Evolutionary conservation across 352 stramenopile species (phyloP).

Genomic region (Albugo laibachii): DNA sequence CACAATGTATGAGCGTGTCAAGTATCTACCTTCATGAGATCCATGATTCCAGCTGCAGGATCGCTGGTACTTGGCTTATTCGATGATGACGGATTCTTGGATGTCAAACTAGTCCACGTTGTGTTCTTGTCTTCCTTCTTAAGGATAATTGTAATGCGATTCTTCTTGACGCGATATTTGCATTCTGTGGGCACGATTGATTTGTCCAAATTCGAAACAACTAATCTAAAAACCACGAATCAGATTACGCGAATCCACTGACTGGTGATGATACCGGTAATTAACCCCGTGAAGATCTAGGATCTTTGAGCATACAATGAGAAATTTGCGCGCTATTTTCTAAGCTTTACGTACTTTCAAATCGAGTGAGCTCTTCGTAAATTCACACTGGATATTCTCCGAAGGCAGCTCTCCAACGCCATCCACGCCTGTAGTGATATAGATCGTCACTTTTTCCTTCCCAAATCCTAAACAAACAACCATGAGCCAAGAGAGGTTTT

Average conservation of each 20-base stretch:
- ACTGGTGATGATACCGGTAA: neutral
- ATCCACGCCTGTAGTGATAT: slow-evolving; percentile 69
- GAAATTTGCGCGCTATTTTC: neutral
- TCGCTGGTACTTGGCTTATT: slow-evolving; percentile 11
- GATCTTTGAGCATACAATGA: neutral
- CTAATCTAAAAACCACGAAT: slow-evolving; percentile 13
- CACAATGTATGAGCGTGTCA: neutral
- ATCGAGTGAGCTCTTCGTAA: slow-evolving; percentile 66
- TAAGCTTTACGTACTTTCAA: slow-evolving; percentile 34
- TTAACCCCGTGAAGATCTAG: neutral
- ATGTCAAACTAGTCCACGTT: slow-evolving; percentile 63
- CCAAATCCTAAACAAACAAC: slow-evolving; percentile 26
- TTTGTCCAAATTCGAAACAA: slow-evolving; percentile 69
- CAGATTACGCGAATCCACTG: neutral
- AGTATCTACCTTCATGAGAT: slow-evolving; percentile 75
- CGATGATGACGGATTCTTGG: slow-evolving; percentile 33
- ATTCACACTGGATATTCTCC: slow-evolving; percentile 49
- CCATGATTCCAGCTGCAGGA: slow-evolving; percentile 69
- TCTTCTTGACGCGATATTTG: slow-evolving; percentile 69
- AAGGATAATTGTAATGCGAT: slow-evolving; percentile 60
- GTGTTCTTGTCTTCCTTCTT: slow-evolving; percentile 58
- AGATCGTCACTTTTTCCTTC: slow-evolving; percentile 64
- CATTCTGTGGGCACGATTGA: slow-evolving; percentile 56
- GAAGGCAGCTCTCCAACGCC: slow-evolving; percentile 50
- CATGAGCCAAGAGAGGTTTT: neutral